Conservation (phyloP, 1,284 basidiomycete genomes). For the Apiotrichum akiyoshidainum region DNA sequence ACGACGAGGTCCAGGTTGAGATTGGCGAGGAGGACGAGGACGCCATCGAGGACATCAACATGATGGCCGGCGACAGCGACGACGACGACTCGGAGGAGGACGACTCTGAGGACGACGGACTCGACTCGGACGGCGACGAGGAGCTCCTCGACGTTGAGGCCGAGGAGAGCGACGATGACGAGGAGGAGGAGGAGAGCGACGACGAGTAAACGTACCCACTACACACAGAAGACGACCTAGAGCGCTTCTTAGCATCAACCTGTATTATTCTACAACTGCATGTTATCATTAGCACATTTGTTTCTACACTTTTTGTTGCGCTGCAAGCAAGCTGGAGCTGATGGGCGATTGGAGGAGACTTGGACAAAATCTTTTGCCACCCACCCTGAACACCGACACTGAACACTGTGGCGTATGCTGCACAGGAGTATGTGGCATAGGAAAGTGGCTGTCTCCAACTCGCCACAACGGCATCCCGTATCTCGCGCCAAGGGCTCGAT, state of each 20-base stretch:
- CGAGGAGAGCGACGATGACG: constrained; percentile 57
- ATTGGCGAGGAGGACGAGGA: constrained; percentile 66
- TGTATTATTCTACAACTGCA: constrained; percentile 3
- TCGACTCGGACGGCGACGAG: constrained; percentile 58
- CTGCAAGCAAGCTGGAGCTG: too few species aligned
- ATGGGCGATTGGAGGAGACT: too few species aligned
- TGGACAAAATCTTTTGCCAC: too few species aligned
- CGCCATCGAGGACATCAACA: constrained; percentile 59
- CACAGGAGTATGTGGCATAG: too few species aligned
- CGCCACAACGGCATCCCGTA: too few species aligned
- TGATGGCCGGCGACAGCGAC: constrained; percentile 58
- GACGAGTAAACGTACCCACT: constrained; percentile 43
- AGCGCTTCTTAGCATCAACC: background rate
- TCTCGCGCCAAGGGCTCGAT: too few species aligned
- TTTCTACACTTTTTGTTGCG: too few species aligned
- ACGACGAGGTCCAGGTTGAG: constrained; percentile 58
- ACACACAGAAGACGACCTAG: too few species aligned
- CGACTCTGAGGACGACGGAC: constrained; percentile 52
- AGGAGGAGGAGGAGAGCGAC: constrained; percentile 64
- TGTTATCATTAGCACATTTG: constrained; percentile 4
- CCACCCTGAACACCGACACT: too few species aligned
- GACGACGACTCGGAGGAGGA: constrained; percentile 39
- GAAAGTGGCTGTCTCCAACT: too few species aligned
- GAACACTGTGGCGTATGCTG: too few species aligned
- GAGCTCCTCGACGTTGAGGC: constrained; percentile 61